Evolutionary conservation across 345 rosid genomes (phyloP).

Genomic region (Nasturtium officinale): DNA sequence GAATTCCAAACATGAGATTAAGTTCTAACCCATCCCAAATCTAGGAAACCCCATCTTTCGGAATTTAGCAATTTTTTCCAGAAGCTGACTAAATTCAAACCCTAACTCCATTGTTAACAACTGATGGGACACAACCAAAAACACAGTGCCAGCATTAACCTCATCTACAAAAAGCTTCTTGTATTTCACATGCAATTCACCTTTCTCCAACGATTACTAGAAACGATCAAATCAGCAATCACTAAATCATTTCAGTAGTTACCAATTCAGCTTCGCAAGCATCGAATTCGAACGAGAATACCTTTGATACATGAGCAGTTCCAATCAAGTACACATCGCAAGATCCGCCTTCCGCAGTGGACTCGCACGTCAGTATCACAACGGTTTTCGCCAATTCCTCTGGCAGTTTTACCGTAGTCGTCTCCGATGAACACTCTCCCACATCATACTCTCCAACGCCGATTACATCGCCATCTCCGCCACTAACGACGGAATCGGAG

Average conservation of each 20-base stretch:
- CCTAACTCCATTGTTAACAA: neutral
- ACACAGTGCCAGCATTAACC: neutral
- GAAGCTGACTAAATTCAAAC: neutral
- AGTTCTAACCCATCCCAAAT: neutral
- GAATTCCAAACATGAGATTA: neutral
- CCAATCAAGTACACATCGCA: conserved; percentile 91
- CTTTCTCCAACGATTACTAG: conserved; percentile 1
- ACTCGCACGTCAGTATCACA: conserved; percentile 72
- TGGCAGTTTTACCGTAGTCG: conserved; percentile 54
- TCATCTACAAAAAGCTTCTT: neutral
- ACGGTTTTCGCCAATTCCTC: conserved; percentile 74
- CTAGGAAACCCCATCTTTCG: neutral
- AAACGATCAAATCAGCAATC: neutral
- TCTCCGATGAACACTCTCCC: conserved; percentile 38
- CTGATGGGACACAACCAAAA: conserved; percentile 10
- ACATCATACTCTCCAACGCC: conserved; percentile 20
- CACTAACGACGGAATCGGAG: conserved; percentile 32
- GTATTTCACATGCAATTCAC: conserved; percentile 23
- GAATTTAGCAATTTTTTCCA: neutral
- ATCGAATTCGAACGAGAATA: conserved; percentile 24
- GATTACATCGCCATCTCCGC: conserved; percentile 11
- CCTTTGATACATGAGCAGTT: conserved; percentile 95
- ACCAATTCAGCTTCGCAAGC: neutral
- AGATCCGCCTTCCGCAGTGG: conserved; percentile 64
- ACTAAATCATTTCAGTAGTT: conserved; percentile 5